Base-by-base conservation (phyloP, 2,329 filamentous ascomycete species). In the Colletotrichum gigasporum region DNA sequence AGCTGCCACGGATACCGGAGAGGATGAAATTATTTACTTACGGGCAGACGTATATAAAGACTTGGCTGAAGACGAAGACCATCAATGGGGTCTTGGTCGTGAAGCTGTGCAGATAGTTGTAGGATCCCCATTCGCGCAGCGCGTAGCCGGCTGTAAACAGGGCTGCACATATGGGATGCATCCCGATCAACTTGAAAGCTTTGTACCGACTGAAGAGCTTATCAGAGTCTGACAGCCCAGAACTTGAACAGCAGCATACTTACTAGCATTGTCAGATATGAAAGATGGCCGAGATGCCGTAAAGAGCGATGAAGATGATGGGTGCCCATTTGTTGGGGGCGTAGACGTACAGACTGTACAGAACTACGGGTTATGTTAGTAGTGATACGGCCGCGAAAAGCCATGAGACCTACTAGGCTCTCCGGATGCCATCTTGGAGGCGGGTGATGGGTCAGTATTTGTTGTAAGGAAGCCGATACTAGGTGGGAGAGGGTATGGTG, bases 81-180 rank as follows among this genome's bases (percentile, higher is more conserved):
- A 80, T 71, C 28, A 83, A 69, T 37, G 66, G 67, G 2, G 59
- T 56, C 3, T 50, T 68, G 22, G 61, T 52, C 68, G 37, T 28
- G 12, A 24, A 5, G 39, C 24, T 35, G 60, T 80, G 82, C 3
- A 79, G 69, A 51, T 83, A 82, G 67, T 88, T 71, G 69, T 80
- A 72, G 2, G 86, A 80, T 0, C 83, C 85, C 30, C 82, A 79
- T 69, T 82, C 82, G 8, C 87, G 81, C 35, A 85, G 68, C 0
- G 81, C 78, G 69, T 88, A 89, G 14, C 87, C 87, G 2, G 75
- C 71, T 0, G 83, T 79, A 70, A 88, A 86, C 18, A 87, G 55
- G 0, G 82, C 58, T 0, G 81, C 82, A 22, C 83, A 84, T 66
- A 83, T 72, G 1, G 84, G 80, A 8, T 87, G 80, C 1, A 89